Base-by-base conservation (phyloP, 2,329 filamentous ascomycete genomes). In the Cylindrodendrum hubeiense region DNA sequence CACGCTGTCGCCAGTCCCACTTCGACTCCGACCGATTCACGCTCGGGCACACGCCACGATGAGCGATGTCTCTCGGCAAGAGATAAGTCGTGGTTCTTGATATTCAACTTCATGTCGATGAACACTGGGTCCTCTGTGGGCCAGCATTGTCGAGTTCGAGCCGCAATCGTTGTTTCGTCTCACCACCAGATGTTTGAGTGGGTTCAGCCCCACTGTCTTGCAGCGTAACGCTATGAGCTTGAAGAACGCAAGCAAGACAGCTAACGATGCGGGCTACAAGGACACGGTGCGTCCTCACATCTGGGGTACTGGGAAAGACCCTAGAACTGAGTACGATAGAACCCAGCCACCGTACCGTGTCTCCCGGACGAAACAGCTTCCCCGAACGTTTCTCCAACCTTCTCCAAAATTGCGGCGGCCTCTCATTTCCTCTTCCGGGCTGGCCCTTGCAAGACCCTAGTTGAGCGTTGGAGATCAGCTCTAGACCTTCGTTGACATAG, bases 151-250 rank as follows among this genome's bases (percentile, higher is more conserved):
- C 17, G 22, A 47, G 24, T 43, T 50, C 50, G 43, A 59, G 55
- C 55, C 54, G 50, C 60, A 58, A 65, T 39, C 59, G 41, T 53
- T 44, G 22, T 50, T 63, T 52, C n/a, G n/a, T n/a, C 52, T 50
- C 61, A 61, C 66, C 46, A 56, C 47, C 60, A 63, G 54, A 54
- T 57, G 37, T 55, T 55, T 15, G 33, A 65, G 67, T 67, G 65
- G 63, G 59, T 60, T 67, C 58, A 44, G 58, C 62, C 70, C 72
- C 72, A 75, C 72, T 59, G 49, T 63, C 51, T 50, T 63, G 60
- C 60, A 70, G 60, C 59, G 17, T 51, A 50, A 67, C 51, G 68
- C 56, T 50, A 55, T 47, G 41, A 49, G 52, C 65, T 49, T 64
- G 54, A 66, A 63, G 66, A 72, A 73, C 66, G 47, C 62, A 63